Evolutionary conservation across 2,329 filamentous ascomycete species (phyloP).

Genomic region (Aspergillus tanneri): DNA sequence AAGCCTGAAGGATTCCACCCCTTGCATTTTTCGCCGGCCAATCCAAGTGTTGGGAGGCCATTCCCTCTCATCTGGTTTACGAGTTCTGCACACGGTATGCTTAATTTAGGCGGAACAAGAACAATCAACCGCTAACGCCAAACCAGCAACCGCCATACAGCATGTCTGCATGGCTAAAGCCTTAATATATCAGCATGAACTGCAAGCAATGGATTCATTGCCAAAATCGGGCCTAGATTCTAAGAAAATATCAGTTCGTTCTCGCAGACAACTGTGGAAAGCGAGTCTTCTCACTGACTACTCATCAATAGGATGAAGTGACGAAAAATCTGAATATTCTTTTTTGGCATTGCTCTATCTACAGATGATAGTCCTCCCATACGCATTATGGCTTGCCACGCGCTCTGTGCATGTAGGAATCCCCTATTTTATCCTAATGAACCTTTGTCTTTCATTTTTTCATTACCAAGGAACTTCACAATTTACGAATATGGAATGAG

Average conservation of each 20-base stretch:
- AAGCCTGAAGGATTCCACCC: conserved; percentile 31
- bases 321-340: conserved; percentile 28
- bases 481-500: neutral
- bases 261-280: conserved; percentile 8
- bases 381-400: conserved; percentile 36
- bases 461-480: neutral
- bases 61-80: conserved; percentile 37
- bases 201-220: conserved; percentile 15
- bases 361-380: conserved; percentile 34
- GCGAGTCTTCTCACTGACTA: neutral
- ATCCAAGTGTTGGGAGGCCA: conserved; percentile 27
- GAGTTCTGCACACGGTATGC: conserved; percentile 33
- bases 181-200: conserved; percentile 26
- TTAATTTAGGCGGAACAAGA: neutral
- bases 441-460: neutral
- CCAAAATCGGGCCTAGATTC: conserved; percentile 16
- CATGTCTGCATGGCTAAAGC: conserved; percentile 36
- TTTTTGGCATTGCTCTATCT: conserved; percentile 36
- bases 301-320: conserved; percentile 25
- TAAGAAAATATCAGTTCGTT: conserved; percentile 26
- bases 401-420: conserved; percentile 33
- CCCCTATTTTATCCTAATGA: neutral
- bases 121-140: neutral
- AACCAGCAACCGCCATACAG: conserved; percentile 34
- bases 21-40: conserved; percentile 30